Conservation (phyloP, 2,329 filamentous ascomycete species). For the Cladophialophora yegresii region DNA sequence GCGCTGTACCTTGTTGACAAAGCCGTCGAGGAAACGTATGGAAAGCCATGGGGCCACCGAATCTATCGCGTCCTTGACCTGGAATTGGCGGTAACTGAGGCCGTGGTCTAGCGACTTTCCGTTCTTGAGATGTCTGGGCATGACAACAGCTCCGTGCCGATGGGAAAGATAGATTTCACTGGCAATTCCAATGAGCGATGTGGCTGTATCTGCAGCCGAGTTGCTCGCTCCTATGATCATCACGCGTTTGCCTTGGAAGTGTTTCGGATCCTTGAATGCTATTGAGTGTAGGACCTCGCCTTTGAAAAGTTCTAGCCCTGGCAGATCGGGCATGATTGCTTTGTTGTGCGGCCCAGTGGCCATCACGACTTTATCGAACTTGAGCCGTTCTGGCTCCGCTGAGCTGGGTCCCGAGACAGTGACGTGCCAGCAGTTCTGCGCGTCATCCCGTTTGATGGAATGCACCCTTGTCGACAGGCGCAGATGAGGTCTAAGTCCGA, state of each 20-base stretch:
- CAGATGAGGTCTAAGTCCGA: conserved; percentile 25
- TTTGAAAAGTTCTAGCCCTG: conserved; percentile 33
- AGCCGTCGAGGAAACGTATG: conserved; percentile 18
- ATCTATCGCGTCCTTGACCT: conserved; percentile 22
- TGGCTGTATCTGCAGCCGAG: conserved; percentile 37
- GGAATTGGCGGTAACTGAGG: conserved; percentile 26
- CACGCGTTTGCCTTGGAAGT: conserved; percentile 17
- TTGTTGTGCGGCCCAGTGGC: conserved; percentile 38
- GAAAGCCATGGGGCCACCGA: conserved; percentile 22
- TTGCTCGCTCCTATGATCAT: conserved; percentile 21
- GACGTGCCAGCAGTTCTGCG: background rate
- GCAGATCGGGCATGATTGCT: conserved; percentile 33
- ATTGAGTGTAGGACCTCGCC: conserved; percentile 35
- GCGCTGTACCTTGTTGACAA: conserved; percentile 23
- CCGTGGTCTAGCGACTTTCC: conserved; percentile 34
- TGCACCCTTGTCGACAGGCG: conserved; percentile 19
- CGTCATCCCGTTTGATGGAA: background rate
- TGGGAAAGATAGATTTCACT: conserved; percentile 34
- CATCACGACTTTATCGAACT: conserved; percentile 44
- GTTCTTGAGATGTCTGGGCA: conserved; percentile 32
- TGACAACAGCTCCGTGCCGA: conserved; percentile 29
- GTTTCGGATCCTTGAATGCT: conserved; percentile 28
- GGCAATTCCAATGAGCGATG: conserved; percentile 29
- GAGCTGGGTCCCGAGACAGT: background rate
- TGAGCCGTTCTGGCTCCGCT: background rate